These are phyloP conservation scores for Lunularia cruciata DNA, from an alignment of 225 moss, liverwort and hornwort species.

Conservation along the genomic window DNA sequence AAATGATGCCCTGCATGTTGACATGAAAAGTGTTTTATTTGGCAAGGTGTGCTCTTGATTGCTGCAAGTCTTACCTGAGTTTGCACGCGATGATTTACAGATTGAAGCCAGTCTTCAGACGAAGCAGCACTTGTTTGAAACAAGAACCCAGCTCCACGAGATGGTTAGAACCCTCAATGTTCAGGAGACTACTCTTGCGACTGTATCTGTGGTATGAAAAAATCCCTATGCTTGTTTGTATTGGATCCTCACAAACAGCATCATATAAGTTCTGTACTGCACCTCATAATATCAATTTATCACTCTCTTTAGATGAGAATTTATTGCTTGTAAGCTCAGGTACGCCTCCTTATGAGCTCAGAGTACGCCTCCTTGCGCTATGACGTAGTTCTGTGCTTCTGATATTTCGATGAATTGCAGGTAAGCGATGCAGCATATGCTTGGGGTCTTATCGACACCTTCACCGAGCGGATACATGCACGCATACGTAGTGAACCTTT, in stretches of 20 bases:
- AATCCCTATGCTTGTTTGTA: neutral
- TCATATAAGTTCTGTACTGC: neutral
- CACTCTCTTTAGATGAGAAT: too few relatives aligned
- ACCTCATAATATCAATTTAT: too few relatives aligned
- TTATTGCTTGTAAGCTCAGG: too few relatives aligned
- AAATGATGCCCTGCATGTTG: too few relatives aligned
- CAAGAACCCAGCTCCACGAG: conserved; percentile 72
- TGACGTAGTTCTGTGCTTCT: too few relatives aligned
- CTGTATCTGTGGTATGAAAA: conserved; percentile 61
- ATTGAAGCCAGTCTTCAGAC: conserved; percentile 95
- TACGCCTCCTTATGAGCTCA: too few relatives aligned
- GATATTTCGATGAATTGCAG: conserved; percentile 21
- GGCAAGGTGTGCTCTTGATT: too few relatives aligned
- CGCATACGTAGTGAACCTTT: conserved; percentile 83
- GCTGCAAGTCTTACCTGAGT: too few relatives aligned
- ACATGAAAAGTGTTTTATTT: too few relatives aligned
- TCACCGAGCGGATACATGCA: conserved; percentile 79
- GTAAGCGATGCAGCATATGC: conserved; percentile 89
- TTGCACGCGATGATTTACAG: conserved; percentile 32
- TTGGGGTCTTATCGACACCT: conserved; percentile 82
- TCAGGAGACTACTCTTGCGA: conserved; percentile 83
- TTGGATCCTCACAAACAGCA: neutral
- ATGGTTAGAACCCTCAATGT: conserved; percentile 95
- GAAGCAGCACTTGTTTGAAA: conserved; percentile 89
- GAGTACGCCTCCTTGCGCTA: too few relatives aligned